phyloP scores from a whole-genome alignment of 306 rosid genomes.

The Trifolium subterraneum region DNA sequence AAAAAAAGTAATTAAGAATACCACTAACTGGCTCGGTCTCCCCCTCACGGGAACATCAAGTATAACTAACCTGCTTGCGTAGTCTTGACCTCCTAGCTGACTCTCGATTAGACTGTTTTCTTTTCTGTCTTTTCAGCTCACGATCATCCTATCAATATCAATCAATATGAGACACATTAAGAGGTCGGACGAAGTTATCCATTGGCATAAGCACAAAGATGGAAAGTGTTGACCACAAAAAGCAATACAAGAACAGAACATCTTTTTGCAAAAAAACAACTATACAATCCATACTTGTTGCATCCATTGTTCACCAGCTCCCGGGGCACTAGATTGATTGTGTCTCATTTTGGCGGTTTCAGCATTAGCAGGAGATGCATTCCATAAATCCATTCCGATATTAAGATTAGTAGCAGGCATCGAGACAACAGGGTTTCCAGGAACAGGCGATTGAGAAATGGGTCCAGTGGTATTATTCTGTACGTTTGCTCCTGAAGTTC shows the following conservation, averaged over 20 bases:
- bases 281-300: conserved; percentile 64
- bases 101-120: conserved; percentile 98
- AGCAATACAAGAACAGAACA: conserved; percentile 18
- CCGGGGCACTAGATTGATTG: conserved; percentile 59
- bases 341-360: conserved; percentile 73
- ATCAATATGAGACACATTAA: conserved; percentile 35
- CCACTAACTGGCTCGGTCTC: not conserved
- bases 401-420: conserved; percentile 81
- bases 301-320: conserved; percentile 81
- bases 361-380: conserved; percentile 59
- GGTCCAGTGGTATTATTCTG: conserved; percentile 61
- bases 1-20: not conserved
- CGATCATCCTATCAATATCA: conserved; percentile 80
- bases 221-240: not conserved
- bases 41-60: not conserved
- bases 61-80: conserved; percentile 82
- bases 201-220: conserved; percentile 6
- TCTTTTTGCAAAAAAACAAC: conserved; percentile 3
- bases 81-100: conserved; percentile 98
- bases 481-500: conserved; percentile 77
- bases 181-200: conserved; percentile 4
- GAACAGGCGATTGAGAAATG: conserved; percentile 56
- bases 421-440: conserved; percentile 71
- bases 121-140: conserved; percentile 90
- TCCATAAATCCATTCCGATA: conserved; percentile 97